Base-by-base conservation (phyloP, 257 asterid species). In the Gardenia jasminoides region DNA sequence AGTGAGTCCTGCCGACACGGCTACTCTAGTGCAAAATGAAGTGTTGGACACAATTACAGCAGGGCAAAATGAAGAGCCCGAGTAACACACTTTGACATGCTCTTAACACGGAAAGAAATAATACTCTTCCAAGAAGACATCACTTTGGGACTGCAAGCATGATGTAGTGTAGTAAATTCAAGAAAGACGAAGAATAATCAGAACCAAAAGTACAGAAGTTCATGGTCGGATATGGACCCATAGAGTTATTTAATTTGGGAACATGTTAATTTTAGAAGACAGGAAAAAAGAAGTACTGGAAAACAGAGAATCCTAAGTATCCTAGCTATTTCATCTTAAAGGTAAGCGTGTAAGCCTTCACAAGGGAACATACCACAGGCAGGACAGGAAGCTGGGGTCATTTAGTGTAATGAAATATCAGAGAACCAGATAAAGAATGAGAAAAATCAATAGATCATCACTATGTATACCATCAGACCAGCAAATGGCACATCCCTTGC, bases 401-500 rank as follows among this genome's bases (percentile, higher is more conserved):
- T 36, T 36, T 36, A 36, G 41, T 36, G 41, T 41, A 26, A 78
- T 10, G 61, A 69, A 70, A 78, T 12, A 39, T 10, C 48, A n/a
- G 24, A 54, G 65, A 52, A 67, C 47, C 67, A 73, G 3, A 39
- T 16, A 58, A 76, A 9, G 33, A 72, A 28, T 71, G 1, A 19
- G 16, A 48, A 69, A 86, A 36, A 36, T 5, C 41, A 36, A 36
- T 36, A 36, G 41, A 48, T 68, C 52, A 79, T 74, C 62, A 75
- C 24, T 36, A n/a, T 50, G 50, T 22, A 77, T 92, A 92, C 97
- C 97, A 91, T 92, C 41, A 92, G 88, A 79, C 97, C 94, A 72
- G 97, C 96, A 85, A 92, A 92, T 79, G 97, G 97, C 79, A 92
- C 91, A 83, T 92, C 96, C 80, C 96, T 83, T 69, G 90, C 96